Conservation (phyloP, 2,329 filamentous ascomycete species). For the Sporothrix mexicana region DNA sequence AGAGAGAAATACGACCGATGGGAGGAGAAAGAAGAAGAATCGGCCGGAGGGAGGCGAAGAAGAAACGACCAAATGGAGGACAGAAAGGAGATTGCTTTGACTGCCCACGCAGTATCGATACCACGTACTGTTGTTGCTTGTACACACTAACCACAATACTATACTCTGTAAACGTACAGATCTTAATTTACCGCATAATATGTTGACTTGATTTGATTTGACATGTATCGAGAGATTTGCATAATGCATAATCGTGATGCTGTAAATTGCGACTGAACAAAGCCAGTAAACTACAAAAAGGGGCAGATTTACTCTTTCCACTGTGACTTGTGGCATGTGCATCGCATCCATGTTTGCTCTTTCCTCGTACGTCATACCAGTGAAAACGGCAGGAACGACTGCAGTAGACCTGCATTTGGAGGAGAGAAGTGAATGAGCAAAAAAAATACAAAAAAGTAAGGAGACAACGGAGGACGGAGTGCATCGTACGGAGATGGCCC, state of each 20-base stretch:
- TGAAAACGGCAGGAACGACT: not conserved
- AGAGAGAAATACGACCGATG: not conserved
- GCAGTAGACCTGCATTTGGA: not conserved
- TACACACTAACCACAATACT: not conserved
- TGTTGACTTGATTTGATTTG: not conserved
- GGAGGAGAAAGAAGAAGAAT: not conserved
- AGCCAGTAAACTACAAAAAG: not conserved
- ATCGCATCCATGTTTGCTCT: not conserved
- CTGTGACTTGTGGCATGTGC: not conserved
- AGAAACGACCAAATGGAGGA: not conserved
- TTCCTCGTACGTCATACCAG: not conserved
- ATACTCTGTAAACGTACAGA: conserved; percentile 14
- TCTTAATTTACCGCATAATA: not conserved
- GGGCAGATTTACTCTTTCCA: not conserved
- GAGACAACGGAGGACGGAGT: not conserved
- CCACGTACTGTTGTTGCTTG: not conserved
- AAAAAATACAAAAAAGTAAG: not conserved
- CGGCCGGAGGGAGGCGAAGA: not conserved
- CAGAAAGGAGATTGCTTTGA: not conserved
- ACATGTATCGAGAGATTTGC: too few relatives aligned
- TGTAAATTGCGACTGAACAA: not conserved
- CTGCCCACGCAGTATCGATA: conserved; percentile 3
- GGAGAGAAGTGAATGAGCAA: not conserved
- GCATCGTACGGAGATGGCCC: conserved; percentile 3
- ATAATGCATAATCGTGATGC: not conserved